Evolutionary conservation across 2,329 filamentous ascomycete genomes (phyloP), one percentile per base, ranked within the genome.

Genomic region (Atkinsonella texensis): DNA sequence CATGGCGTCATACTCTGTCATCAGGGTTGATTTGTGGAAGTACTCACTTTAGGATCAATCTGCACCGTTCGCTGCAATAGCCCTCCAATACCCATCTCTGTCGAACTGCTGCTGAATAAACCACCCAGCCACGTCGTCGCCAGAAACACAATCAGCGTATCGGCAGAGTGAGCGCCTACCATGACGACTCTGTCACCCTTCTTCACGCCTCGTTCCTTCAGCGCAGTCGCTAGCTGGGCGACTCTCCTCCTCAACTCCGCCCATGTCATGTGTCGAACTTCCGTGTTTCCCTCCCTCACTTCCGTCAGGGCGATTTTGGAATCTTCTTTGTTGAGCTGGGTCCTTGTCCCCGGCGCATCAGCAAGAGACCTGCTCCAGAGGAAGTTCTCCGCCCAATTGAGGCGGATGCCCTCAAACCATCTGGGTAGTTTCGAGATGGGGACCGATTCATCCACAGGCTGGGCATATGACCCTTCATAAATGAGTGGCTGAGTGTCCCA

Each of bases 331-430:
- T 79, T 71, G 4, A 63, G 57, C 0, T 71, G 85, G 8, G 73
- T 73, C 4, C 73, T 70, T 23, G 71, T 61, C 2, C 70, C 74
- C 0, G 70, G 64, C 10, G 73, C 61, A n/a, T 68, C 63, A 0
- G 67, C 60, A 2, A 67, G 62, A 3, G 64, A 63, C 13, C 70
- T 69, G 1, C 76, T 76, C 69, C 79, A 90, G 28, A 95, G 78
- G 28, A 89, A 67, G 62, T 93, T 94, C 68, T 94, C 87, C 5
- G 87, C 84, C 62, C 83, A 91, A 61, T 89, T 94, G 58, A 93
- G 65, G 5, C 72, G 68, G 1, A 89, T 74, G 32, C 88, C 88
- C 1, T 80, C 70, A 64, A 93, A 94, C 88, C 88, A 94, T 41
- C 73, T 69, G 0, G 88, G 88, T 5, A 91, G 74, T 15, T 73